Conservation (phyloP, 1,284 basidiomycete species). For the Trametes sp. region DNA sequence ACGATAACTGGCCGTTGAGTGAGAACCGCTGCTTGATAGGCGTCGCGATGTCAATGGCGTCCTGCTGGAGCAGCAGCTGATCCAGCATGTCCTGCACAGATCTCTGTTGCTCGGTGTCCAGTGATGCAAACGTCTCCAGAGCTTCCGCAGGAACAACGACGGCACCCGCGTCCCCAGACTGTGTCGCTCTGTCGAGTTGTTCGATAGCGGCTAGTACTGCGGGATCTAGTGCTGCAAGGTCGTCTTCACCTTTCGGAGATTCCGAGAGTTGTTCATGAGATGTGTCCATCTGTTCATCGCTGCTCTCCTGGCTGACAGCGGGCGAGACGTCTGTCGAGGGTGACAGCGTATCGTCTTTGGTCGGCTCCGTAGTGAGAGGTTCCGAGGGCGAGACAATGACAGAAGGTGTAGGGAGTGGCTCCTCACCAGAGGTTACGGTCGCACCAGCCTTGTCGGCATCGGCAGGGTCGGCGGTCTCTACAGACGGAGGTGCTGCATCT, state of each 20-base stretch:
- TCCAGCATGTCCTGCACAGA: constrained; percentile 30
- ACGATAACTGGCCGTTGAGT: constrained; percentile 25
- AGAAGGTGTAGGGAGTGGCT: constrained; percentile 4
- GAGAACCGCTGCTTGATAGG: constrained; percentile 32
- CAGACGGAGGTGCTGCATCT: not conserved
- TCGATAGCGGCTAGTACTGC: constrained; percentile 26
- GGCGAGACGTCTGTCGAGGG: not conserved
- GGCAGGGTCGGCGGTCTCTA: not conserved
- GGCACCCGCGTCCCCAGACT: constrained; percentile 23
- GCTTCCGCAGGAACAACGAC: constrained; percentile 23
- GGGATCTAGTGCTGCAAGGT: constrained; percentile 11
- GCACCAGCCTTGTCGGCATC: constrained; percentile 10
- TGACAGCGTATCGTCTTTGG: not conserved
- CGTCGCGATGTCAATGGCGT: constrained; percentile 29
- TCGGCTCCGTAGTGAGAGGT: not conserved
- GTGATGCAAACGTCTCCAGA: constrained; percentile 11
- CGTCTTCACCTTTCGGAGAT: not conserved
- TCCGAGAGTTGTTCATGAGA: not conserved
- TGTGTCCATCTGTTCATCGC: not conserved
- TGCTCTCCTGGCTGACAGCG: not conserved
- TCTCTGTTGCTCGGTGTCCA: constrained; percentile 23
- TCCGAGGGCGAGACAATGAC: constrained; percentile 20
- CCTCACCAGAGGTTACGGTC: not conserved
- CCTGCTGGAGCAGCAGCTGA: constrained; percentile 28
- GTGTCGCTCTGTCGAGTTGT: constrained; percentile 28